These are phyloP conservation scores for Elasticomyces elasticus DNA, from an alignment of 495 filamentous ascomycete species.

Conservation along the genomic window DNA sequence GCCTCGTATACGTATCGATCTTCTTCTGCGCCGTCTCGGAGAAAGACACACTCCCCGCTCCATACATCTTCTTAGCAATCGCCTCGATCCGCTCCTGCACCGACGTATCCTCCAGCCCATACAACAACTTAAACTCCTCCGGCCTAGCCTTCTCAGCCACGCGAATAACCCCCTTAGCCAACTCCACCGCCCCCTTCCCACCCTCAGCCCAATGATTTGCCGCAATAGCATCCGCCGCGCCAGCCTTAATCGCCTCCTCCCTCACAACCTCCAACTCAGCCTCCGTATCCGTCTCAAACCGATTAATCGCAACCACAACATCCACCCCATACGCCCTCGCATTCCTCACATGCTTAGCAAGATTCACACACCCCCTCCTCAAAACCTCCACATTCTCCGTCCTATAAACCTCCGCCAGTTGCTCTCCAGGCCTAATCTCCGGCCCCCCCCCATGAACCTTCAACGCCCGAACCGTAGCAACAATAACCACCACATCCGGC, in stretches of 20 bases:
- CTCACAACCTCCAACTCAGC: constrained; percentile 82
- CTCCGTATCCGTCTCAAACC: constrained; percentile 84
- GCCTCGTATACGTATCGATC: constrained; percentile 84
- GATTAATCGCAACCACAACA: constrained; percentile 97
- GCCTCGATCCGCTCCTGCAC: constrained; percentile 85
- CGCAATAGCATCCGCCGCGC: constrained; percentile 84
- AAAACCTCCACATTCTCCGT: constrained; percentile 89
- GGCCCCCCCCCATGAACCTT: constrained; percentile 96
- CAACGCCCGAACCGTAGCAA: constrained; percentile 87
- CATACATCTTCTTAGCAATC: constrained; percentile 90
- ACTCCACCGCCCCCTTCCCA: constrained; percentile 78
- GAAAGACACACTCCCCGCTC: constrained; percentile 82
- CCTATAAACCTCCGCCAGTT: constrained; percentile 74
- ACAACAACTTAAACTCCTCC: constrained; percentile 75
- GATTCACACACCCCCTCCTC: constrained; percentile 79
- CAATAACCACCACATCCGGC: constrained; percentile 87
- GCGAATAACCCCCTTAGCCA: constrained; percentile 76
- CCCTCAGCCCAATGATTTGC: constrained; percentile 97
- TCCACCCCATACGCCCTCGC: constrained; percentile 81
- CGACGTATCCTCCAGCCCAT: constrained; percentile 64
- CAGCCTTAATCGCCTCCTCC: constrained; percentile 85
- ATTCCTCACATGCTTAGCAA: constrained; percentile 88
- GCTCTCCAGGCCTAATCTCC: constrained; percentile 74
- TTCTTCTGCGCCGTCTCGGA: constrained; percentile 90
- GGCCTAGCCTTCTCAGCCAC: constrained; percentile 71